Percentiles rank a stretch among this genome's conserved stretches.
Conservation (phyloP, 495 filamentous ascomycete genomes). For the Parathielavia appendiculata region DNA sequence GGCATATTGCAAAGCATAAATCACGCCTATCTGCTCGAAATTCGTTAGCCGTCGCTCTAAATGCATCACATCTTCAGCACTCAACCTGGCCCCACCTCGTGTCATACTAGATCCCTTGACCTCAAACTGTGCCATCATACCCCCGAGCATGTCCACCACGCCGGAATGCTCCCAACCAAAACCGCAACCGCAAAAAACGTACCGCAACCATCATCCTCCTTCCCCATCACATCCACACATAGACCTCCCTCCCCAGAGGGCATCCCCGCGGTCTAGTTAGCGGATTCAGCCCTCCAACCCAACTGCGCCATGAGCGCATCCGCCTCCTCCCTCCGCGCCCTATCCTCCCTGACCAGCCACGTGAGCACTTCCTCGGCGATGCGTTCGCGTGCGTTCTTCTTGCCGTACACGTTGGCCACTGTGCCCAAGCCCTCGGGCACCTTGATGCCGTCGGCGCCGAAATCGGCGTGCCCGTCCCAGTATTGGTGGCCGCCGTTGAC, state of each 20-base stretch:
- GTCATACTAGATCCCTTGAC: background rate
- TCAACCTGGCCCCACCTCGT: background rate
- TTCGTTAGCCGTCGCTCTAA: background rate
- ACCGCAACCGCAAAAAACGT: too few relatives aligned
- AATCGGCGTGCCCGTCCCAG: slow-evolving; percentile 22
- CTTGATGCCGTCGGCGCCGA: slow-evolving; percentile 15
- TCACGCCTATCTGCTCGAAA: background rate
- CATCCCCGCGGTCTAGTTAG: background rate
- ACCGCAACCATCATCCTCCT: background rate
- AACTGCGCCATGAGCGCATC: slow-evolving; percentile 3
- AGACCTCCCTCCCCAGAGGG: too few relatives aligned
- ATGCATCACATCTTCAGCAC: background rate
- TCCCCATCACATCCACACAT: background rate
- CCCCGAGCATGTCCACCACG: background rate
- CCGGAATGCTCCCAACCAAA: background rate
- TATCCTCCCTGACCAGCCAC: slow-evolving; percentile 19
- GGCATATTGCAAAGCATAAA: background rate
- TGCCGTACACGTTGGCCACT: slow-evolving; percentile 25
- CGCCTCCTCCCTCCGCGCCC: slow-evolving; percentile 7
- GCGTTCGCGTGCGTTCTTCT: slow-evolving; percentile 26
- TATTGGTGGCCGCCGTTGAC: background rate
- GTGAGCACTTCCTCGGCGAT: slow-evolving; percentile 31
- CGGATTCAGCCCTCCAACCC: too few relatives aligned
- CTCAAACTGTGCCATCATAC: background rate
- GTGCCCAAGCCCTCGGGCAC: slow-evolving; percentile 24